Evolutionary conservation across 345 rosid species (phyloP).

Genomic region (Euphorbia lathyris): DNA sequence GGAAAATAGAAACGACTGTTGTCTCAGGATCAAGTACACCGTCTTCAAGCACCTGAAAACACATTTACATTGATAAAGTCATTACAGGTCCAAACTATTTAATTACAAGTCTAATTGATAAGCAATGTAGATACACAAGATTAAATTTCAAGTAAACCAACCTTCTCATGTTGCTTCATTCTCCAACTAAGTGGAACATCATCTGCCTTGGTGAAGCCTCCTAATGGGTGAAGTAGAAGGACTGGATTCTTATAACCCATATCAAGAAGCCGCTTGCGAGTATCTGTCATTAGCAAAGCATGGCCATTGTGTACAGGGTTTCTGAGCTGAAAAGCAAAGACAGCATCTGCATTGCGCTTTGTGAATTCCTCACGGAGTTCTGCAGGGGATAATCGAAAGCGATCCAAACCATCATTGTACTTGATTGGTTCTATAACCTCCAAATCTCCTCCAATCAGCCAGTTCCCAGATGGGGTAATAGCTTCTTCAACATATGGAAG

Average conservation of each 20-base stretch:
- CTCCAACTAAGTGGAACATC: constrained; percentile 98
- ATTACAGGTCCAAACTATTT: not conserved
- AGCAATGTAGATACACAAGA: constrained; percentile 47
- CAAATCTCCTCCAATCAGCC: constrained; percentile 95
- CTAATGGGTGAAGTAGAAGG: constrained; percentile 92
- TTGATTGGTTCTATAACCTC: constrained; percentile 88
- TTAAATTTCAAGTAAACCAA: constrained; percentile 11
- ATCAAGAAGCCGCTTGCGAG: constrained; percentile 84
- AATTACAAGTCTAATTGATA: not conserved
- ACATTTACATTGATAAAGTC: constrained; percentile 7
- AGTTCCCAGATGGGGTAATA: constrained; percentile 69
- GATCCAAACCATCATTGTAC: constrained; percentile 87
- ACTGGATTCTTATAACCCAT: constrained; percentile 95
- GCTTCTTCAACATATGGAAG: constrained; percentile 85
- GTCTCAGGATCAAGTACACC: constrained; percentile 99
- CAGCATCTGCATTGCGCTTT: constrained; percentile 90
- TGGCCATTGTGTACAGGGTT: constrained; percentile 99
- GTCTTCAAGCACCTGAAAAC: constrained; percentile 83
- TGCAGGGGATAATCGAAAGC: constrained; percentile 80
- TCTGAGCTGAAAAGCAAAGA: constrained; percentile 97
- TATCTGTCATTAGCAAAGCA: constrained; percentile 93
- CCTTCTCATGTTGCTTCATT: constrained; percentile 98
- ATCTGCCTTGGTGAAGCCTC: constrained; percentile 96
- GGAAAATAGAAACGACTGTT: constrained; percentile 93
- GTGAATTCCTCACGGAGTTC: constrained; percentile 73